Evolutionary conservation across 345 rosid genomes (phyloP).

Genomic region (Boechera retrofracta): DNA sequence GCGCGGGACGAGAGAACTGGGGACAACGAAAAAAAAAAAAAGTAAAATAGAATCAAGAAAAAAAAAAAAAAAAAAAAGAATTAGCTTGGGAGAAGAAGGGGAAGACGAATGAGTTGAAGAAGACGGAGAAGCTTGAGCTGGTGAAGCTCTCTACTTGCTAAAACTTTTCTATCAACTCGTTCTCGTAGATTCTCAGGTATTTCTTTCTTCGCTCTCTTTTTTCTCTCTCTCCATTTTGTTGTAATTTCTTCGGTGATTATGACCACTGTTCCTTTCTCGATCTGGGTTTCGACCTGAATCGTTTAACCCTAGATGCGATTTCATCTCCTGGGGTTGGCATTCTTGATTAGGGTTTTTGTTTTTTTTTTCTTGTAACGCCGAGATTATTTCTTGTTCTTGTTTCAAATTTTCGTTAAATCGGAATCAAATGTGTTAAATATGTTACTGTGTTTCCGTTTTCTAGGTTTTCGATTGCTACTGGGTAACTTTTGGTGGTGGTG

Average conservation of each 20-base stretch:
- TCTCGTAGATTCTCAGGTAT: conserved; percentile 35
- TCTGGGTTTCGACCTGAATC: conserved; percentile 32
- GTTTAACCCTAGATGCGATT: conserved; percentile 38
- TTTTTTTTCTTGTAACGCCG: neutral
- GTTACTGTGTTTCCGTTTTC: conserved; percentile 24
- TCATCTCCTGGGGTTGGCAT: conserved; percentile 27
- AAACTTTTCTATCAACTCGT: conserved; percentile 14
- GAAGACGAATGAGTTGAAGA: conserved; percentile 44
- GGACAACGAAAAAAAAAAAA: neutral
- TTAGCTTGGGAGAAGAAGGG: conserved; percentile 6
- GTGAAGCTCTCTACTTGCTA: conserved; percentile 32
- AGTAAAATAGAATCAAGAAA: conserved; percentile 18
- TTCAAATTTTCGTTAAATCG: neutral
- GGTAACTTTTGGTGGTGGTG: conserved; percentile 25
- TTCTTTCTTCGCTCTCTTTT: neutral
- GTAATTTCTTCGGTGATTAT: conserved; percentile 21
- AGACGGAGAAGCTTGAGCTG: conserved; percentile 34
- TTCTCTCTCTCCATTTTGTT: neutral
- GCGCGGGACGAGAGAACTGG: conserved; percentile 46
- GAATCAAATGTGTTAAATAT: conserved; percentile 29
- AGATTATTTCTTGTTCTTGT: neutral
- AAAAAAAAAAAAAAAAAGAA: neutral
- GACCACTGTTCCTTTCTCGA: conserved; percentile 29
- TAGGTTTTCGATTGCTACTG: conserved; percentile 40
- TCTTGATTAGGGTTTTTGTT: conserved; percentile 15